phyloP scores from a whole-genome alignment of 2,329 filamentous ascomycete genomes.

The Pleurostoma richardsiae region DNA sequence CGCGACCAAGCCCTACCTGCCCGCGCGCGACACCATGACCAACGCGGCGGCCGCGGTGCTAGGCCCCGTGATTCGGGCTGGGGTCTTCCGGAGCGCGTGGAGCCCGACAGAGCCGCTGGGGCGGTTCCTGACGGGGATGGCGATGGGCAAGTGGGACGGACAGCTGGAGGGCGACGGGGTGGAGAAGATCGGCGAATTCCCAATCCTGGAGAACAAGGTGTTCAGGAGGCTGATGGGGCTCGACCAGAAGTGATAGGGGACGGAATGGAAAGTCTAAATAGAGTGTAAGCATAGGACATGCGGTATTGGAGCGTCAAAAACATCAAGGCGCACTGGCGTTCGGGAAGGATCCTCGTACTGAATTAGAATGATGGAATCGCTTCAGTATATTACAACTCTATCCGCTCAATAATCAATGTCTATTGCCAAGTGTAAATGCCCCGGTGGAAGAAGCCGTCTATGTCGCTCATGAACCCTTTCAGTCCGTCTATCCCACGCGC shows the following conservation, averaged over 20 bases:
- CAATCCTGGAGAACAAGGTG: constrained; percentile 26
- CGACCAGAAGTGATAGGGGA: not conserved
- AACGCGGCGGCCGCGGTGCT: constrained; percentile 12
- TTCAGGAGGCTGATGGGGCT: constrained; percentile 28
- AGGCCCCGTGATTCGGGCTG: constrained; percentile 14
- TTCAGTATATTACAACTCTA: too few species aligned
- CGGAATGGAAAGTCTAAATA: not conserved
- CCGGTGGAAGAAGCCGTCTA: too few species aligned
- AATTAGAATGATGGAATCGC: too few species aligned
- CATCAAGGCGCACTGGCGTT: too few species aligned
- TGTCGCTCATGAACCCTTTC: too few species aligned
- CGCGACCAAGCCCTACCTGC: constrained; percentile 36
- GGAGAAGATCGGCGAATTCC: constrained; percentile 25
- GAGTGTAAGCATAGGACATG: not conserved
- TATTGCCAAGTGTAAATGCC: too few species aligned
- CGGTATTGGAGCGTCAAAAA: not conserved
- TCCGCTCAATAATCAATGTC: too few species aligned
- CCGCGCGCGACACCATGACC: constrained; percentile 16
- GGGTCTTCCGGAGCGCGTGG: constrained; percentile 14
- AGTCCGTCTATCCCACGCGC: too few species aligned
- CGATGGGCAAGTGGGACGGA: constrained; percentile 31
- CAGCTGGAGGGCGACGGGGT: constrained; percentile 20
- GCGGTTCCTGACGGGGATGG: constrained; percentile 36
- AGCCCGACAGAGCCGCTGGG: constrained; percentile 41
- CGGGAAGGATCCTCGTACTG: too few species aligned